These are phyloP conservation scores for Crithidia fasciculata DNA, from an alignment of 208 protist genomes.

Conservation along the genomic window DNA sequence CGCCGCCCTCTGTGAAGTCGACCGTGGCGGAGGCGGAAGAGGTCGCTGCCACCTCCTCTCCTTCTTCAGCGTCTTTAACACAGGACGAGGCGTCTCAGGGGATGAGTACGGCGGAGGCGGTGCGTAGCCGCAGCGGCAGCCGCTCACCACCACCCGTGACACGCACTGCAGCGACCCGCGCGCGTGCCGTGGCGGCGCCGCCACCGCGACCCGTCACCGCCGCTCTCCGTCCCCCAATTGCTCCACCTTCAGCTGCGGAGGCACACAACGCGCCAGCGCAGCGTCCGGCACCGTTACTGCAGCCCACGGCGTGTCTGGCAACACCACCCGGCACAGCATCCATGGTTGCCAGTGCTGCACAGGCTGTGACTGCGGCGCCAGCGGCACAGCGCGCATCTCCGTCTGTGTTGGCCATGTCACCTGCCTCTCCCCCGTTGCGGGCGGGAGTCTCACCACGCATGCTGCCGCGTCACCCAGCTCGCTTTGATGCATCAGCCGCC, in stretches of 20 bases:
- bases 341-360: too few species aligned
- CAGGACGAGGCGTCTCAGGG: neutral
- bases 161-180: neutral
- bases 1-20: neutral
- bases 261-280: neutral
- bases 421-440: conserved; percentile 48
- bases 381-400: neutral
- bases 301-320: neutral
- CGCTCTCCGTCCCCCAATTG: neutral
- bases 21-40: too few species aligned
- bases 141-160: conserved; percentile 20
- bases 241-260: neutral
- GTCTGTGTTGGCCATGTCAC: neutral
- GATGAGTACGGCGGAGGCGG: neutral
- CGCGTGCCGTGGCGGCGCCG: neutral
- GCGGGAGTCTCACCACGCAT: conserved; percentile 62
- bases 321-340: too few species aligned
- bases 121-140: conserved; percentile 1
- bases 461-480: conserved; percentile 42
- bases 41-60: too few species aligned
- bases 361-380: neutral
- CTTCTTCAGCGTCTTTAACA: neutral
- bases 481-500: conserved; percentile 9
- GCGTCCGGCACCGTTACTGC: conserved; percentile 7
- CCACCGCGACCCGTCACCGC: conserved; percentile 24